phyloP scores from a whole-genome alignment of 805 yeast species.

The Saccharomycopsis guyanensis region DNA sequence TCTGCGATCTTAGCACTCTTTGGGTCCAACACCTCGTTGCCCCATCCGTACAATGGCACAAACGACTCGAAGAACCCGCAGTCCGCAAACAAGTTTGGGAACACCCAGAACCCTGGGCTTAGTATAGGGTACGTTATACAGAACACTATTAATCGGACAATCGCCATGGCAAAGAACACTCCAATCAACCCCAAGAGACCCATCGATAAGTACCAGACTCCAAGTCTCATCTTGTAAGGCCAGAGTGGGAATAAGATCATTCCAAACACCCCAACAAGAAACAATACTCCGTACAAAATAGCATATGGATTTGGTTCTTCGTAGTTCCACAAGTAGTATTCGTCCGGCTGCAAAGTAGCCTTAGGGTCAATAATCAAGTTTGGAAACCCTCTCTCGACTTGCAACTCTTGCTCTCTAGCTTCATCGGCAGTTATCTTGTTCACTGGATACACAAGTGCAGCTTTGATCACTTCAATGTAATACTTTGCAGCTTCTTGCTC shows the following conservation, averaged over 20 bases:
- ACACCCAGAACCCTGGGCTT: slow-evolving; percentile 85
- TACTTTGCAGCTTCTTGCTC: slow-evolving; percentile 52
- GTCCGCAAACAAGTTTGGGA: slow-evolving; percentile 93
- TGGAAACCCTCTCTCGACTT: slow-evolving; percentile 46
- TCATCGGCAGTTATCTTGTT: slow-evolving; percentile 63
- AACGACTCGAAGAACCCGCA: slow-evolving; percentile 92
- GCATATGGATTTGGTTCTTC: slow-evolving; percentile 57
- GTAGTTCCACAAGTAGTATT: slow-evolving; percentile 80
- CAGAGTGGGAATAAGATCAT: slow-evolving; percentile 84
- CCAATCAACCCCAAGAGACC: slow-evolving; percentile 66
- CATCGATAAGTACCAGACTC: slow-evolving; percentile 86
- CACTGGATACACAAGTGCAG: slow-evolving; percentile 70
- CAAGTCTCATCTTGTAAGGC: slow-evolving; percentile 84
- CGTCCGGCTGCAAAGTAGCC: slow-evolving; percentile 55
- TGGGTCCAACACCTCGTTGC: slow-evolving; percentile 30
- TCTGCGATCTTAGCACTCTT: slow-evolving; percentile 16
- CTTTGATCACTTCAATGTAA: slow-evolving; percentile 61
- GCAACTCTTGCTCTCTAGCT: slow-evolving; percentile 50
- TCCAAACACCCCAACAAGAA: slow-evolving; percentile 55
- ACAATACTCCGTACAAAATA: slow-evolving; percentile 53
- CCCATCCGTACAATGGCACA: slow-evolving; percentile 83
- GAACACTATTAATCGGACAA: slow-evolving; percentile 69
- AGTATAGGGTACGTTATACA: slow-evolving; percentile 47
- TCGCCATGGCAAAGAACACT: slow-evolving; percentile 67
- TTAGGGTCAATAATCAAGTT: slow-evolving; percentile 45